phyloP scores from a whole-genome alignment of 345 rosid genomes.

The Citrus glauca region DNA sequence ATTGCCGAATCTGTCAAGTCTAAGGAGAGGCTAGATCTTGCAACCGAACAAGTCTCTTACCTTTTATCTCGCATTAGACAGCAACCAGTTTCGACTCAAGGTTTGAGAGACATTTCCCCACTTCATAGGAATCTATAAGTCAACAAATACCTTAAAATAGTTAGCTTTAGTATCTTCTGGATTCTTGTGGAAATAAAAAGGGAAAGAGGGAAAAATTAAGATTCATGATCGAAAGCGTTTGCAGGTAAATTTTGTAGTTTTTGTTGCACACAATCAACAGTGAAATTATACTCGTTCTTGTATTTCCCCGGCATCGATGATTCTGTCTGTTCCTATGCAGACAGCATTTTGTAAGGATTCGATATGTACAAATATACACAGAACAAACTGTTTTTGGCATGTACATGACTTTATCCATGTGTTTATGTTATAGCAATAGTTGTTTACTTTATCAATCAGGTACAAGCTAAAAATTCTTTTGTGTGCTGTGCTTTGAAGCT shows the following conservation, averaged over 20 bases:
- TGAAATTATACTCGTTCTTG: neutral
- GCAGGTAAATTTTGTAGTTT: neutral
- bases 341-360: neutral
- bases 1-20: constrained; percentile 74
- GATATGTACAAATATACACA: constrained; percentile 3
- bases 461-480: neutral
- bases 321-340: neutral
- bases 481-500: neutral
- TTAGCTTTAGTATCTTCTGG: neutral
- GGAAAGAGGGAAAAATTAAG: neutral
- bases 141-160: neutral
- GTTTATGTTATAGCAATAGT: neutral
- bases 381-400: neutral
- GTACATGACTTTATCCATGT: neutral
- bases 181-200: neutral
- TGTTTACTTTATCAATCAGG: neutral
- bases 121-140: constrained; percentile 31
- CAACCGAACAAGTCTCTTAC: constrained; percentile 66
- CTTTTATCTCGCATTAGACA: constrained; percentile 76
- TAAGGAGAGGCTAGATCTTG: constrained; percentile 77
- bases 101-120: constrained; percentile 31
- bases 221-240: neutral
- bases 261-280: neutral
- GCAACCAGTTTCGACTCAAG: constrained; percentile 50
- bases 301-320: neutral